These are phyloP conservation scores for Teratosphaeria nubilosa DNA, from an alignment of 2,329 filamentous ascomycete genomes.

Conservation along the genomic window DNA sequence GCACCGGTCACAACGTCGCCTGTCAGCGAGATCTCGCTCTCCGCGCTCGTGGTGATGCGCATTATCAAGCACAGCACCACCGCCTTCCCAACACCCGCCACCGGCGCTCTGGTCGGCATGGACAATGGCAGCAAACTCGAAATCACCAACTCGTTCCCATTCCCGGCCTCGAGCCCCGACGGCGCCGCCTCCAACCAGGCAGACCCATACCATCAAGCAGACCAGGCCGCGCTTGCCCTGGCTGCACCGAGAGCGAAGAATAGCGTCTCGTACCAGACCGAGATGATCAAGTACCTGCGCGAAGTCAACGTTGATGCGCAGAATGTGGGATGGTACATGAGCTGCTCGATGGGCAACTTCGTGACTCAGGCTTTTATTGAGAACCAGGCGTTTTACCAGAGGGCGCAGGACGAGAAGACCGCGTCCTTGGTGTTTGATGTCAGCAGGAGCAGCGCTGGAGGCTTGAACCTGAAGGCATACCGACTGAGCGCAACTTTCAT, in stretches of 20 bases:
- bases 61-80: constrained; percentile 92
- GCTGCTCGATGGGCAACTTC: constrained; percentile 97
- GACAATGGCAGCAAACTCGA: constrained; percentile 72
- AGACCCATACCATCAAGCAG: constrained; percentile 61
- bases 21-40: constrained; percentile 67
- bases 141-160: constrained; percentile 90
- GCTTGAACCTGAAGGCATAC: constrained; percentile 82
- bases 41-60: constrained; percentile 95
- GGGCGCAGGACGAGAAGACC: constrained; percentile 74
- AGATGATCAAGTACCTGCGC: constrained; percentile 94
- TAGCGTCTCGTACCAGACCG: constrained; percentile 78
- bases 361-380: constrained; percentile 91
- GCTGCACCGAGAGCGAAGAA: constrained; percentile 86
- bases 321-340: constrained; percentile 97
- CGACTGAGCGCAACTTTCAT: constrained; percentile 81
- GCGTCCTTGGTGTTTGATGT: constrained; percentile 91
- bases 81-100: constrained; percentile 78
- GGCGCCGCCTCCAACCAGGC: constrained; percentile 43
- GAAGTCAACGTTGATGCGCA: constrained; percentile 98
- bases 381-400: constrained; percentile 97
- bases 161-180: constrained; percentile 58
- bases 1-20: constrained; percentile 37
- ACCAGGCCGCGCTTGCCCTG: constrained; percentile 64
- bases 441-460: constrained; percentile 86
- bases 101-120: constrained; percentile 87